Evolutionary conservation across 129 eudicot genomes (phyloP).

Genomic region (Pittosporum tobira): DNA sequence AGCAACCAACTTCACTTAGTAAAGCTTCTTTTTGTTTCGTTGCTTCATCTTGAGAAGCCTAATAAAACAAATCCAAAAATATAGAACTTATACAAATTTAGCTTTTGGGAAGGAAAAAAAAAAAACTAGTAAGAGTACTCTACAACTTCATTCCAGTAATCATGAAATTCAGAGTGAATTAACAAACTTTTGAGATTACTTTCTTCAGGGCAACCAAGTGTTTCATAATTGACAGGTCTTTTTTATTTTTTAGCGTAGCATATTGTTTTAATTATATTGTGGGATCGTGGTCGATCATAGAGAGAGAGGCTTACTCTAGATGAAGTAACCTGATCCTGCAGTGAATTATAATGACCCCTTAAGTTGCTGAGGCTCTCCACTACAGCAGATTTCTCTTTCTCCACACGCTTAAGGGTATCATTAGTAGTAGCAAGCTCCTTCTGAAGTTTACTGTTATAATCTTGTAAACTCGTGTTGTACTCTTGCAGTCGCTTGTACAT

Average conservation of each 20-base stretch:
- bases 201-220: too few species aligned
- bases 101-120: background rate
- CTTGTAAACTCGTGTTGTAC: constrained; percentile 85
- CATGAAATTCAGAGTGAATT: background rate
- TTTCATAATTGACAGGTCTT: too few species aligned
- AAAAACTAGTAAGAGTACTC: background rate
- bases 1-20: constrained; percentile 43
- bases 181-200: too few species aligned
- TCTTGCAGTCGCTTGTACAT: constrained; percentile 86
- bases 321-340: constrained; percentile 65
- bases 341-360: constrained; percentile 66
- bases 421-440: constrained; percentile 68
- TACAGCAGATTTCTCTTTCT: constrained; percentile 70
- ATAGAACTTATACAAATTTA: background rate
- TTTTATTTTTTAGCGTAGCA: too few species aligned
- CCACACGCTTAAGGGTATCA: constrained; percentile 70
- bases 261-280: background rate
- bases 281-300: too few species aligned
- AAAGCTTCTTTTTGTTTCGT: constrained; percentile 57
- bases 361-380: constrained; percentile 71
- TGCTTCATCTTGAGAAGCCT: constrained; percentile 66
- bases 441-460: constrained; percentile 86
- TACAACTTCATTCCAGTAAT: background rate
- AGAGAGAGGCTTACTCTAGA: constrained; percentile 40
- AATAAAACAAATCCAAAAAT: constrained; percentile 7